Percentiles rank a stretch among this genome's conserved stretches.
phyloP scores from a whole-genome alignment of 345 rosid genomes.

The Salix caprea region DNA sequence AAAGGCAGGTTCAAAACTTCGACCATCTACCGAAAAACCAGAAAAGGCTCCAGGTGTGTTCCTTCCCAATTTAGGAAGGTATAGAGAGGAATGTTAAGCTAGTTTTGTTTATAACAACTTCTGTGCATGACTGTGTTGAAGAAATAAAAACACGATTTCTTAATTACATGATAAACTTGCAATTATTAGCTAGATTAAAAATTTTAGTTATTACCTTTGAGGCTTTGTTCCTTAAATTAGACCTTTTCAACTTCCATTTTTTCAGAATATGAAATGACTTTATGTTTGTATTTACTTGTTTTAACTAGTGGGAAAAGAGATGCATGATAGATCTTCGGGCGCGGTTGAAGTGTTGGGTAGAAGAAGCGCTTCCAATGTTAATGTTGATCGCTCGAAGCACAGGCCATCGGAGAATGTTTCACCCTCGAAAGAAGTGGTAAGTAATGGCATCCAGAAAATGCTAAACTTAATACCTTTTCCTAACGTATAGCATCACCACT shows the following conservation, averaged over 20 bases:
- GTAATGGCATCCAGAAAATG: background rate
- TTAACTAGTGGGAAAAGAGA: slow-evolving; percentile 4
- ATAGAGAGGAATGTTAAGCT: slow-evolving; percentile 8
- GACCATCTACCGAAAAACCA: slow-evolving; percentile 32
- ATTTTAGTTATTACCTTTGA: background rate
- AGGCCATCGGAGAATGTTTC: slow-evolving; percentile 12
- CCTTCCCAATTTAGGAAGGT: slow-evolving; percentile 14
- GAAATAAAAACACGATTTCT: background rate
- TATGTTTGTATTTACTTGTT: background rate
- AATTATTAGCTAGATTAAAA: background rate
- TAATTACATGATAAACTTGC: background rate
- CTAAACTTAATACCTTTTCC: no score
- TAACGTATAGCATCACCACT: background rate
- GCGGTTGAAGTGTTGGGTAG: slow-evolving; percentile 13
- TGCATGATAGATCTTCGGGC: slow-evolving; percentile 11
- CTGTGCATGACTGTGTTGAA: background rate
- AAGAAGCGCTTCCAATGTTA: slow-evolving; percentile 10
- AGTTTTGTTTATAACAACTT: background rate
- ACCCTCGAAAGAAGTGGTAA: slow-evolving; percentile 14
- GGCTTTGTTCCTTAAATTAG: background rate
- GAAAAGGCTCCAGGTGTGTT: slow-evolving; percentile 41
- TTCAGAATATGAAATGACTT: background rate
- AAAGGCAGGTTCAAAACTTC: slow-evolving; percentile 26
- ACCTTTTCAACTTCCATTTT: background rate
- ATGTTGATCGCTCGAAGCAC: slow-evolving; percentile 11